These are phyloP conservation scores for Talaromyces liani DNA, from an alignment of 495 filamentous ascomycete genomes.

Conservation along the genomic window DNA sequence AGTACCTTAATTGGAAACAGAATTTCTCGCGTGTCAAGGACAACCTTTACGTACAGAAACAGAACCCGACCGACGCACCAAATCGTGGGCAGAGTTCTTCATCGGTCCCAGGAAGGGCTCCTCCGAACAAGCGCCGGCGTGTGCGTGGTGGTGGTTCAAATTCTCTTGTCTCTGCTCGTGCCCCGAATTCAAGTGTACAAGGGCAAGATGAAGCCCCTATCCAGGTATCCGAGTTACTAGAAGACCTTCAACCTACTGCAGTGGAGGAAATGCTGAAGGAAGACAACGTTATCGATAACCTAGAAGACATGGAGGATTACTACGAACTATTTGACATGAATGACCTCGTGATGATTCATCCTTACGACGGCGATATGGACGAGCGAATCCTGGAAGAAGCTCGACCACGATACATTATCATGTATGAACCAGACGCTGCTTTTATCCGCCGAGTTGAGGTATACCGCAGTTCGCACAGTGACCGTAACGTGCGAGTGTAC, in stretches of 20 bases:
- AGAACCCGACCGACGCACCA: slow-evolving; percentile 12
- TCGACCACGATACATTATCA: slow-evolving; percentile 89
- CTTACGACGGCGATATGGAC: slow-evolving; percentile 92
- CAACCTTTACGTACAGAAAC: slow-evolving; percentile 51
- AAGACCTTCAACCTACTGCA: slow-evolving; percentile 61
- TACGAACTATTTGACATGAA: slow-evolving; percentile 92
- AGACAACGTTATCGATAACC: slow-evolving; percentile 70
- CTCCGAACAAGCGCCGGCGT: slow-evolving; percentile 81
- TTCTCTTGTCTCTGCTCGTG: slow-evolving; percentile 46
- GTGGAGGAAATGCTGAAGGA: slow-evolving; percentile 56
- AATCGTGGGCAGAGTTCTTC: slow-evolving; percentile 24
- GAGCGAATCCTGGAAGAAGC: slow-evolving; percentile 92
- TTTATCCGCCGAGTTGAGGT: slow-evolving; percentile 95
- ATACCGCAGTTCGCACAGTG: slow-evolving; percentile 87
- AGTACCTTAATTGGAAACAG: slow-evolving; percentile 88
- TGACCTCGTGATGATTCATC: slow-evolving; percentile 80
- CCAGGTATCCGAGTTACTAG: slow-evolving; percentile 60
- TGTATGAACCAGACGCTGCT: slow-evolving; percentile 96
- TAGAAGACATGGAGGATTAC: slow-evolving; percentile 86
- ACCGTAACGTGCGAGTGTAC: slow-evolving; percentile 83
- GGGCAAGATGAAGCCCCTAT: slow-evolving; percentile 73
- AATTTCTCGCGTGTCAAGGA: slow-evolving; percentile 85
- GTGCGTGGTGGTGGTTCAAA: slow-evolving; percentile 71
- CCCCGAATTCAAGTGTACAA: slow-evolving; percentile 60
- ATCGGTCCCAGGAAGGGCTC: slow-evolving; percentile 52